Percentiles rank a stretch among this genome's conserved stretches.
These are phyloP conservation scores for Trichoderma arundinaceum DNA, from an alignment of 2,329 filamentous ascomycete species.

Conservation along the genomic window DNA sequence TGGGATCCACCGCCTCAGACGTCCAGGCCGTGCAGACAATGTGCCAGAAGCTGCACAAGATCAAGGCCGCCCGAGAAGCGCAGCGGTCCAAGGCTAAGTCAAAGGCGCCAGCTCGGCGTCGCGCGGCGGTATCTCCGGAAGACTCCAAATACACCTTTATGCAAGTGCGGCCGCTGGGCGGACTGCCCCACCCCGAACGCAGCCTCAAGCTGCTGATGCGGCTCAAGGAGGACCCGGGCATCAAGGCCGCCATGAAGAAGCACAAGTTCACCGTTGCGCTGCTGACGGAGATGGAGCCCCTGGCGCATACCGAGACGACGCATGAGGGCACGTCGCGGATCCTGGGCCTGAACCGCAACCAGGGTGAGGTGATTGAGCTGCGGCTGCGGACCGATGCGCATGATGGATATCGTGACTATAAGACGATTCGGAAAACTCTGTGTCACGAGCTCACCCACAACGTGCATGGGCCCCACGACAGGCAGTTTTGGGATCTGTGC, in stretches of 20 bases:
- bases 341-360: constrained; percentile 84
- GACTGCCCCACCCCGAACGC: constrained; percentile 77
- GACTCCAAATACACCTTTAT: constrained; percentile 80
- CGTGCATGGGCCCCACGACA: constrained; percentile 82
- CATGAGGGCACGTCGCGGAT: constrained; percentile 77
- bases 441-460: constrained; percentile 97
- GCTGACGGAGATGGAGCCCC: constrained; percentile 94
- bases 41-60: constrained; percentile 53
- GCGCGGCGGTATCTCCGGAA: constrained; percentile 45
- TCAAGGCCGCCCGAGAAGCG: constrained; percentile 51
- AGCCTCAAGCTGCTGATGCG: constrained; percentile 75
- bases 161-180: constrained; percentile 72
- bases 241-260: constrained; percentile 79
- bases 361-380: constrained; percentile 88
- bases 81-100: constrained; percentile 41
- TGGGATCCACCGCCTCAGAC: constrained; percentile 67
- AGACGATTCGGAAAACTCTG: constrained; percentile 85
- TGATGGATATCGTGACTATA: constrained; percentile 92
- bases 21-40: constrained; percentile 61
- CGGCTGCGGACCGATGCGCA: constrained; percentile 90
- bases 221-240: constrained; percentile 81
- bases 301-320: constrained; percentile 72
- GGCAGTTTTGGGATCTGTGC: constrained; percentile 87
- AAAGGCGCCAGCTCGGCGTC: constrained; percentile 34
- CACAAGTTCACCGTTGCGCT: constrained; percentile 85